Percentiles rank a stretch among this genome's conserved stretches.
Evolutionary conservation across 129 eudicot species (phyloP).

Genomic region (Scalesia atractyloides): DNA sequence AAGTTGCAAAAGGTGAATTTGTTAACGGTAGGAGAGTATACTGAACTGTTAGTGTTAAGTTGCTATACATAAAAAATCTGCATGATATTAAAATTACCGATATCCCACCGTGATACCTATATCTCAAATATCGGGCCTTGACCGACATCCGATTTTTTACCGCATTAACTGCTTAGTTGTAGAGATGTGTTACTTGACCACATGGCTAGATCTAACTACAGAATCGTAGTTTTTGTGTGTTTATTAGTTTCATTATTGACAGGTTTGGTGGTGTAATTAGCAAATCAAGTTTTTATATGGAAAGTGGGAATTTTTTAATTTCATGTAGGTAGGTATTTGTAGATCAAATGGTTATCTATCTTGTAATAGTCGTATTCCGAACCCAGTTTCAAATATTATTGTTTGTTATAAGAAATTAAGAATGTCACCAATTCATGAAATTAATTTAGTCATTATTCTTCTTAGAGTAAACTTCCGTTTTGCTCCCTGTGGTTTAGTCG

Average conservation of each 20-base stretch:
- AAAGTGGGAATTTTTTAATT: neutral
- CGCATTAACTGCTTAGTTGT: neutral
- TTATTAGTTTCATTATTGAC: neutral
- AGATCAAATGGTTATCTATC: constrained; percentile 5
- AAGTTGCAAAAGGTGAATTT: no score
- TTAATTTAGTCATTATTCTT: neutral
- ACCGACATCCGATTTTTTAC: no score
- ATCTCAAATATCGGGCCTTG: no score
- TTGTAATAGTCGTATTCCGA: neutral
- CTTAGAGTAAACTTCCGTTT: no score
- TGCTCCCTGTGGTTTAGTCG: no score
- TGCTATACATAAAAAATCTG: no score
- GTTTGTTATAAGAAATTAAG: neutral
- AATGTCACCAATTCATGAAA: neutral
- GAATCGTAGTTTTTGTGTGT: neutral
- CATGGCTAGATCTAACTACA: constrained; percentile 2
- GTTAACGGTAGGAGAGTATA: no score
- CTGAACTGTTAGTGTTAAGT: no score
- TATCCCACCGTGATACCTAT: no score
- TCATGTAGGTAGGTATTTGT: neutral
- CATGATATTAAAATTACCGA: no score
- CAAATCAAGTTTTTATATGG: constrained; percentile 12
- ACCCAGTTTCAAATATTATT: neutral
- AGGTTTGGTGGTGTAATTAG: neutral
- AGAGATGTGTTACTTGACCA: neutral